Evolutionary conservation across 2,329 filamentous ascomycete genomes (phyloP).

Genomic region (Trichoderma hamatum): DNA sequence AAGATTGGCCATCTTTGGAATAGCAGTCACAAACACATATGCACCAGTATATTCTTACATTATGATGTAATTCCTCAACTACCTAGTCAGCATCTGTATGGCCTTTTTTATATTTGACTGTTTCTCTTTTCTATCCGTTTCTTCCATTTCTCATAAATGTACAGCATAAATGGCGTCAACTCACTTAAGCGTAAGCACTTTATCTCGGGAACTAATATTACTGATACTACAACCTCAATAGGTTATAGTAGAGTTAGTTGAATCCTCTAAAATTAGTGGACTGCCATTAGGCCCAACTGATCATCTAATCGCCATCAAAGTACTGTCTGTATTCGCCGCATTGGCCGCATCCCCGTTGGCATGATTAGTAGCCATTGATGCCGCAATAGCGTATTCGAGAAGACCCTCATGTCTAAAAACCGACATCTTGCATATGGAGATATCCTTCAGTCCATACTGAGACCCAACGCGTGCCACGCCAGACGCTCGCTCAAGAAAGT

Average conservation of each 20-base stretch:
- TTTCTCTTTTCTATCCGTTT: not conserved
- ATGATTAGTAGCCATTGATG: not conserved
- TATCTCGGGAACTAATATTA: not conserved
- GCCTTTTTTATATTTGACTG: not conserved
- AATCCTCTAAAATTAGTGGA: not conserved
- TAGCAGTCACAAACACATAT: not conserved
- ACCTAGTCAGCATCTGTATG: not conserved
- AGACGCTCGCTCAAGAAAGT: slow-evolving; percentile 7
- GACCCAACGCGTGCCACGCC: not conserved
- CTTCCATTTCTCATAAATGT: not conserved
- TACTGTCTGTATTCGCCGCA: not conserved
- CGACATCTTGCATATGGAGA: not conserved
- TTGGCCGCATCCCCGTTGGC: not conserved
- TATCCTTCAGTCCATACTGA: not conserved
- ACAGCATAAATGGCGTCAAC: not conserved
- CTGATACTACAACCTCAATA: not conserved
- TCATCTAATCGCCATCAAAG: not conserved
- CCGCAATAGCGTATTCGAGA: not conserved
- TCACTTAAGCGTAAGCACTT: not conserved
- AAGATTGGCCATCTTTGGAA: not conserved
- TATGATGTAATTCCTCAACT: not conserved
- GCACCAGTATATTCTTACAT: not conserved
- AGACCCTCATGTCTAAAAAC: not conserved
- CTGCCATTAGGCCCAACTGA: not conserved
- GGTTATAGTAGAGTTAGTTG: not conserved